These are phyloP conservation scores for Corylus heterophylla DNA, from an alignment of 306 rosid genomes.

Conservation along the genomic window DNA sequence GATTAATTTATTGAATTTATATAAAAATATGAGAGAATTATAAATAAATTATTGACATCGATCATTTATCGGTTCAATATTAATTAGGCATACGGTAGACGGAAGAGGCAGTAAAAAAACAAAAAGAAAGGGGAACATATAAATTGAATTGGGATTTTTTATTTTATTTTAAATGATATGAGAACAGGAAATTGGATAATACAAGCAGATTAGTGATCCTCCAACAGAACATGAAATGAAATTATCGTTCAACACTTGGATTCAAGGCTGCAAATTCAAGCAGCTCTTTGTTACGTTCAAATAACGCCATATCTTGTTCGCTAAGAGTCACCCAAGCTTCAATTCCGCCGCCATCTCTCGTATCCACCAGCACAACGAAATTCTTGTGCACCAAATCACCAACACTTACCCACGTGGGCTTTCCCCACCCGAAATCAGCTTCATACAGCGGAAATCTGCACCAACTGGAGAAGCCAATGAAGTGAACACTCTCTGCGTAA, in stretches of 20 bases:
- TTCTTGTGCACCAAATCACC: neutral
- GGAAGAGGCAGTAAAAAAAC: no score
- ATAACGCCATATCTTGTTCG: slow-evolving; percentile 19
- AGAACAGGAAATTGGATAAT: no score
- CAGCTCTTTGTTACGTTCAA: slow-evolving; percentile 16
- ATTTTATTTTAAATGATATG: no score
- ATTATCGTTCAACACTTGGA: slow-evolving; percentile 5
- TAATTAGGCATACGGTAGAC: no score
- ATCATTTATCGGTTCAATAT: no score
- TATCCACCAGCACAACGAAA: slow-evolving; percentile 12
- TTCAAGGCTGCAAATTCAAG: slow-evolving; percentile 28
- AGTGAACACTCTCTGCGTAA: neutral
- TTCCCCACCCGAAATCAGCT: slow-evolving; percentile 39
- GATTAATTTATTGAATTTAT: no score
- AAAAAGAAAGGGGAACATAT: no score
- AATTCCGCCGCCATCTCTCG: slow-evolving; percentile 21
- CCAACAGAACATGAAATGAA: neutral
- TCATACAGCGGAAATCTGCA: slow-evolving; percentile 22
- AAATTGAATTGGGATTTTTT: no score
- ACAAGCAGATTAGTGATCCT: neutral
- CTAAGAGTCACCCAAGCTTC: slow-evolving; percentile 31
- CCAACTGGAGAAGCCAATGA: slow-evolving; percentile 22
- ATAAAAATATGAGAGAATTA: no score
- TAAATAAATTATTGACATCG: no score
- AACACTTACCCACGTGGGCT: slow-evolving; percentile 30